Evolutionary conservation across 345 rosid genomes (phyloP).

Genomic region (Populus simonii): DNA sequence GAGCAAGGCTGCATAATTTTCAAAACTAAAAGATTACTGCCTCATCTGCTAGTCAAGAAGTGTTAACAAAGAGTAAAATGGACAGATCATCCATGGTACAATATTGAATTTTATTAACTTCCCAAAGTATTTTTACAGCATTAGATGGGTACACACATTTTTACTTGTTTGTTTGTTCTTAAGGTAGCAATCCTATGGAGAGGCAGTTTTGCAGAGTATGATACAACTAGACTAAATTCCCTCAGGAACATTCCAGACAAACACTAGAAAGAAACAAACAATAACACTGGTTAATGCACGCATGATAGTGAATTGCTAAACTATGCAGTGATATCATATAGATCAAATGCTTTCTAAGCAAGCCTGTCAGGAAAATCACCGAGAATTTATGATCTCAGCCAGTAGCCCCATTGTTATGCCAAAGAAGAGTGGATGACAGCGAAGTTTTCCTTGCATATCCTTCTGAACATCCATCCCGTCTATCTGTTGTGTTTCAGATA

Average conservation of each 20-base stretch:
- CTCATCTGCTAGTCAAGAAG: neutral
- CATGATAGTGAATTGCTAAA: neutral
- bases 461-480: conserved; percentile 36
- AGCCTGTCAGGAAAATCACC: conserved; percentile 43
- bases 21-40: neutral
- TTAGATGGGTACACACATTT: neutral
- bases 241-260: neutral
- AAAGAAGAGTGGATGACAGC: conserved; percentile 84
- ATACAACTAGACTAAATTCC: neutral
- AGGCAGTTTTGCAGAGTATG: neutral
- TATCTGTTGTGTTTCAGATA: conserved; percentile 31
- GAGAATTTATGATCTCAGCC: conserved; percentile 95
- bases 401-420: conserved; percentile 89
- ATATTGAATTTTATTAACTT: too few species aligned
- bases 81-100: neutral
- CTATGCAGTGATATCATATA: neutral
- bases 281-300: neutral
- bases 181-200: neutral
- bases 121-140: neutral
- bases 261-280: neutral
- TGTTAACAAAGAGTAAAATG: neutral
- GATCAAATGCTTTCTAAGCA: conserved; percentile 2
- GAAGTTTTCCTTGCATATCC: conserved; percentile 56
- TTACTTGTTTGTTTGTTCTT: too few species aligned
- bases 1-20: neutral